A percentile compares a stretch with the other conserved stretches of the same genome.
Conservation (phyloP, 768 basidiomycete genomes). For the Gyrodon lividus region DNA sequence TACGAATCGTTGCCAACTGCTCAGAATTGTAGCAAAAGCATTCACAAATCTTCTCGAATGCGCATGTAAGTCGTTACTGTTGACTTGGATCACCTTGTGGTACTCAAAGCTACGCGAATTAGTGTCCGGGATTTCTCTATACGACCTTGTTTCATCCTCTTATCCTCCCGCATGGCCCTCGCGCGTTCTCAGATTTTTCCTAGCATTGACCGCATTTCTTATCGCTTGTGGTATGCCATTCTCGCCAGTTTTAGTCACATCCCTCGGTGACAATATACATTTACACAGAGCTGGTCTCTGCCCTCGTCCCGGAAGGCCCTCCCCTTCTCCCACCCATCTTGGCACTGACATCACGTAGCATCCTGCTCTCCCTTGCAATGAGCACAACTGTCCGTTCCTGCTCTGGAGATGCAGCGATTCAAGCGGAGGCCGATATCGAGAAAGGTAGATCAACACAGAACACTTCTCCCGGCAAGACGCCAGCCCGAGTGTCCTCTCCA, state of each 20-base stretch:
- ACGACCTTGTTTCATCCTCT: conserved; percentile 16
- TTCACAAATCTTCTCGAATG: conserved; percentile 20
- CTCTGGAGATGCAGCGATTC: not conserved
- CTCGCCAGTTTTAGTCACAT: not conserved
- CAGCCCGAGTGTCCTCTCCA: conserved; percentile 27
- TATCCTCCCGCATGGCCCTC: conserved; percentile 3
- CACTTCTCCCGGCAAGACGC: conserved; percentile 1
- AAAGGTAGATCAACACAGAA: conserved; percentile 8
- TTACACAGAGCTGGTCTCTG: conserved; percentile 23
- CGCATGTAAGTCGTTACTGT: conserved; percentile 15
- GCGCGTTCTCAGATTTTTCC: conserved; percentile 13
- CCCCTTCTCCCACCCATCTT: conserved; percentile 23
- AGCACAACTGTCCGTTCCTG: conserved; percentile 7
- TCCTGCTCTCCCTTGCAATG: conserved; percentile 18
- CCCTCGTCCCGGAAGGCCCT: conserved; percentile 25
- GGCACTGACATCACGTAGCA: conserved; percentile 21
- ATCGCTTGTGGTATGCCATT: conserved; percentile 27
- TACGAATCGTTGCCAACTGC: conserved; percentile 5
- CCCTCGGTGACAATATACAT: not conserved
- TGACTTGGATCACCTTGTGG: not conserved
- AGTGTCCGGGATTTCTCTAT: conserved; percentile 29
- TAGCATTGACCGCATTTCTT: conserved; percentile 21
- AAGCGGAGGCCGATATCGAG: conserved; percentile 8
- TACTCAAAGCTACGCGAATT: not conserved
- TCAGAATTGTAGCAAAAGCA: conserved; percentile 15